These are phyloP conservation scores for Suhomyces bolitotheri DNA, from an alignment of 1,139 yeast genomes.

Conservation along the genomic window DNA sequence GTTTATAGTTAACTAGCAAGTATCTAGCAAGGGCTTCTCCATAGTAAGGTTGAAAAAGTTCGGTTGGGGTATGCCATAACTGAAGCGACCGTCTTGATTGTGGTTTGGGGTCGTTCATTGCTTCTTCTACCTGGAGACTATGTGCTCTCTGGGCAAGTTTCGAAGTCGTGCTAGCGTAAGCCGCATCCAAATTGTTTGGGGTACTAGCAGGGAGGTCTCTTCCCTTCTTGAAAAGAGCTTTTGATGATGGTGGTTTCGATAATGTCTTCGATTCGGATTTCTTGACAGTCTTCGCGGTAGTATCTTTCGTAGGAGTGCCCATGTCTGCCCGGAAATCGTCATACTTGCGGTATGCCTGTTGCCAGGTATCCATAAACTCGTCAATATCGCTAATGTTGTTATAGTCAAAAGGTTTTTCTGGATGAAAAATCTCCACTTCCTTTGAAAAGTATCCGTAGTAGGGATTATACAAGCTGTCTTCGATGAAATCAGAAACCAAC, in stretches of 20 bases:
- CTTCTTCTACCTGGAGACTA: slow-evolving; percentile 32
- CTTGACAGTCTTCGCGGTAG: background rate
- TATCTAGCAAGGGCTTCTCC: slow-evolving; percentile 84
- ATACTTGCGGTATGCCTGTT: slow-evolving; percentile 60
- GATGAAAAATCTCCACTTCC: slow-evolving; percentile 75
- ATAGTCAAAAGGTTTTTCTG: slow-evolving; percentile 61
- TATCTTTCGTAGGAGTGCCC: background rate
- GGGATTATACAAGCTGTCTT: slow-evolving; percentile 81
- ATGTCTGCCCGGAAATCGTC: slow-evolving; percentile 29
- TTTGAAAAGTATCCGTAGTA: slow-evolving; percentile 78
- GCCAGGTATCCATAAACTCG: slow-evolving; percentile 71
- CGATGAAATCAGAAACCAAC: slow-evolving; percentile 77
- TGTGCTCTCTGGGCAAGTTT: slow-evolving; percentile 38
- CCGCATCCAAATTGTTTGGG: slow-evolving; percentile 8
- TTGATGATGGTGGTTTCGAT: background rate
- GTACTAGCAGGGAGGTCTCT: slow-evolving; percentile 14
- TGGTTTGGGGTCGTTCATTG: slow-evolving; percentile 11
- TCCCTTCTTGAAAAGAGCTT: slow-evolving; percentile 40
- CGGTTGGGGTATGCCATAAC: slow-evolving; percentile 91
- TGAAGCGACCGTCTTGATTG: slow-evolving; percentile 52
- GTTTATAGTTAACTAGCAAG: slow-evolving; percentile 65
- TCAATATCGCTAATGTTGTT: slow-evolving; percentile 61
- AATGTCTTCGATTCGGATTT: background rate
- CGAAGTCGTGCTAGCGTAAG: slow-evolving; percentile 10
- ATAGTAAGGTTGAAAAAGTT: slow-evolving; percentile 76